A percentile compares a stretch with the other conserved stretches of the same genome.
Conservation (phyloP, 768 basidiomycete genomes). For the Pleurotus pulmonarius region DNA sequence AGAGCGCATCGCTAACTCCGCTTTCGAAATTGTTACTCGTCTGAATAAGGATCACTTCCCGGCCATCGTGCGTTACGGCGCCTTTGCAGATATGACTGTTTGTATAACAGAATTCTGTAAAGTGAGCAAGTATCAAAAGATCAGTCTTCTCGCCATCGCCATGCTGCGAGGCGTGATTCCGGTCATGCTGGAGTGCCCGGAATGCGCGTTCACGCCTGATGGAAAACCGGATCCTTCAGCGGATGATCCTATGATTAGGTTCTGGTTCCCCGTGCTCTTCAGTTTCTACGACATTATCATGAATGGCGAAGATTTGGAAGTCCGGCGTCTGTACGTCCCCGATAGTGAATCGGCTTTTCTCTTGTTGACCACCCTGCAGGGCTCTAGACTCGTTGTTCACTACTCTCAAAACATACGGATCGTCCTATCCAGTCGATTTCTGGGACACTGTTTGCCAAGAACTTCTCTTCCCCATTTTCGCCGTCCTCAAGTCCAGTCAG, state of each 20-base stretch:
- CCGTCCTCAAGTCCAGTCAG: slow-evolving; percentile 89
- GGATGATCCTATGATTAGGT: slow-evolving; percentile 91
- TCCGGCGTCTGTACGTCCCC: slow-evolving; percentile 80
- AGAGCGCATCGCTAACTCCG: slow-evolving; percentile 90
- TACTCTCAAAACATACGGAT: slow-evolving; percentile 87
- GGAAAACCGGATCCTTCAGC: slow-evolving; percentile 22
- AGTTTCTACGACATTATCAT: slow-evolving; percentile 99
- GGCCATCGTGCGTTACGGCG: slow-evolving; percentile 88
- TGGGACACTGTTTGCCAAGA: slow-evolving; percentile 99
- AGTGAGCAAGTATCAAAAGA: slow-evolving; percentile 98
- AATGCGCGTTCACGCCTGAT: slow-evolving; percentile 39
- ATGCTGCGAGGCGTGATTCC: slow-evolving; percentile 94
- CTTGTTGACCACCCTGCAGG: slow-evolving; percentile 35
- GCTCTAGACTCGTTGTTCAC: slow-evolving; percentile 96
- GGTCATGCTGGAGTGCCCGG: slow-evolving; percentile 83
- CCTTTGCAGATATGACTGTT: slow-evolving; percentile 93
- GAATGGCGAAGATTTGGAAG: slow-evolving; percentile 98
- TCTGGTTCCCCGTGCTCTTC: slow-evolving; percentile 95
- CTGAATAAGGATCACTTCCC: slow-evolving; percentile 89
- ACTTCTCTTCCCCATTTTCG: slow-evolving; percentile 96
- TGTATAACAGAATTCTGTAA: slow-evolving; percentile 99
- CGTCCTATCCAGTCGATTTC: slow-evolving; percentile 83
- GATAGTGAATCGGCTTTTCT: neutral
- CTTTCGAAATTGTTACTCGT: slow-evolving; percentile 93
- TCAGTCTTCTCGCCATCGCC: slow-evolving; percentile 91